Conservation (phyloP, 306 rosid species). For the Pueraria montana region DNA sequence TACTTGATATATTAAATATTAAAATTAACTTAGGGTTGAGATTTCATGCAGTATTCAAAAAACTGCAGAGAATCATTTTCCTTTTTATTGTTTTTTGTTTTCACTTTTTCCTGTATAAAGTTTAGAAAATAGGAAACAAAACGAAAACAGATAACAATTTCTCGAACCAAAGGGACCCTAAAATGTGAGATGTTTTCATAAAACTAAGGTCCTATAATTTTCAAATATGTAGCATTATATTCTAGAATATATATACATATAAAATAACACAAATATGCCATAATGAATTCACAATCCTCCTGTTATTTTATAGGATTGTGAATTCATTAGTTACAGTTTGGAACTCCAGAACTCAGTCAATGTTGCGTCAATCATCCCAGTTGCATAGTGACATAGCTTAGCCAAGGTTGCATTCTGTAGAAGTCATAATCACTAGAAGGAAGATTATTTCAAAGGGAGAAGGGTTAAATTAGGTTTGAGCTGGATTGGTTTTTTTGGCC, state of each 20-base stretch:
- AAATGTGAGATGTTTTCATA: not conserved
- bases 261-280: not conserved
- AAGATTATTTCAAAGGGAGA: not conserved
- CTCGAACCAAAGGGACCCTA: not conserved
- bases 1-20: too few relatives aligned
- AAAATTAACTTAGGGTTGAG: too few relatives aligned
- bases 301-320: too few relatives aligned
- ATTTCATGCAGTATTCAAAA: too few relatives aligned
- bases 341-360: not conserved
- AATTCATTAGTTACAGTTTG: too few relatives aligned
- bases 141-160: not conserved
- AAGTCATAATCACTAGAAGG: not conserved
- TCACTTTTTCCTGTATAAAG: not conserved
- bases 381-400: not conserved
- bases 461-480: constrained; percentile 10
- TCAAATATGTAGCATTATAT: not conserved
- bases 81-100: not conserved
- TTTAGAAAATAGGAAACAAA: not conserved
- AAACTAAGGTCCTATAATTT: not conserved
- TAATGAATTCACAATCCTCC: not conserved
- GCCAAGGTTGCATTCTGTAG: not conserved
- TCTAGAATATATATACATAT: not conserved
- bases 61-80: too few relatives aligned
- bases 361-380: not conserved
- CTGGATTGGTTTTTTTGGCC: not conserved